Conservation (phyloP, 768 basidiomycete genomes). For the Lactarius pseudohatsudake region DNA sequence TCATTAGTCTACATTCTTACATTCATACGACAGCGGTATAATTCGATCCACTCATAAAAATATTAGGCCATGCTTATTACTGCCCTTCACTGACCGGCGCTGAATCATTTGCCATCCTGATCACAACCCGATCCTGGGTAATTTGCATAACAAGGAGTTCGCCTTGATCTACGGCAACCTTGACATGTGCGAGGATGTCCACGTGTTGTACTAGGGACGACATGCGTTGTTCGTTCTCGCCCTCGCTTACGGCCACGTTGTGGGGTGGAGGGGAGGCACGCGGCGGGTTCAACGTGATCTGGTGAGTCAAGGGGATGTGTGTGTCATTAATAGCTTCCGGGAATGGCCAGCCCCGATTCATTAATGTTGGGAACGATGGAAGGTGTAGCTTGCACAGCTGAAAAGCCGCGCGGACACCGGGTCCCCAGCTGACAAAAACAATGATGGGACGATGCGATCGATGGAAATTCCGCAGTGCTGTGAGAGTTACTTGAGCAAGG, state of each 20-base stretch:
- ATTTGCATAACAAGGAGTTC: constrained; percentile 24
- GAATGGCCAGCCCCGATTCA: constrained; percentile 10
- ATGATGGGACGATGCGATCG: constrained; percentile 50
- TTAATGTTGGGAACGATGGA: constrained; percentile 30
- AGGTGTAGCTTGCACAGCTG: constrained; percentile 55
- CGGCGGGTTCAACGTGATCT: constrained; percentile 23
- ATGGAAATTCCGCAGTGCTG: constrained; percentile 50
- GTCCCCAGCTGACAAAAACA: constrained; percentile 64
- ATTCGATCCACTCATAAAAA: constrained; percentile 6
- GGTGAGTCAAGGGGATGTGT: constrained; percentile 20
- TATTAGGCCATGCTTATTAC: constrained; percentile 2
- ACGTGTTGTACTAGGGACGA: neutral
- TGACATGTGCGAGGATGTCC: constrained; percentile 18
- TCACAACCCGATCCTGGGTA: constrained; percentile 15
- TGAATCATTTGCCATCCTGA: constrained; percentile 4
- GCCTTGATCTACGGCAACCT: constrained; percentile 13
- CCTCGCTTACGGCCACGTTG: neutral
- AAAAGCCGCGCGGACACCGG: constrained; percentile 34
- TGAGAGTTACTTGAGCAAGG: constrained; percentile 45
- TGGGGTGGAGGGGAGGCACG: constrained; percentile 7
- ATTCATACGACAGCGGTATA: constrained; percentile 7
- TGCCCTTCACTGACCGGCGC: neutral
- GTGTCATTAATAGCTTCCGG: neutral
- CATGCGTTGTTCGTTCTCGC: constrained; percentile 5
- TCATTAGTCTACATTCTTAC: constrained; percentile 19